Conservation (phyloP, 164 flowering plant genomes). For the Saururus chinensis region DNA sequence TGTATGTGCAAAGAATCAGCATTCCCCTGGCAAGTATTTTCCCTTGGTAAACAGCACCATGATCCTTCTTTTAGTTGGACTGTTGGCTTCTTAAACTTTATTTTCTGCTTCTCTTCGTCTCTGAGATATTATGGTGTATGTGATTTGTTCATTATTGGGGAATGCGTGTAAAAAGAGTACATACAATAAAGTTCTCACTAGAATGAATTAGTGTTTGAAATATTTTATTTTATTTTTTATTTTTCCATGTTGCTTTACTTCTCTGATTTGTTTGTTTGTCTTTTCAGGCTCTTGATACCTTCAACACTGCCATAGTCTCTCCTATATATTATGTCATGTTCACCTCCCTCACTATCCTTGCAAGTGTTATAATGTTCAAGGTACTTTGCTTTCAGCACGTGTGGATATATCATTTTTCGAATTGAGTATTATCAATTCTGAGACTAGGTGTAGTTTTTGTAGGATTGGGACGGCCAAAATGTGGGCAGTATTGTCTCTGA, state of each 20-base stretch:
- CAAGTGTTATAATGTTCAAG: constrained; percentile 94
- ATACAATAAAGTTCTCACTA: no score
- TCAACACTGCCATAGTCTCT: constrained; percentile 86
- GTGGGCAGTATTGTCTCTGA: constrained; percentile 80
- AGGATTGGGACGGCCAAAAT: constrained; percentile 92
- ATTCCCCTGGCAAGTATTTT: no score
- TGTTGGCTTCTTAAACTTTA: no score
- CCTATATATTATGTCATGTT: constrained; percentile 94
- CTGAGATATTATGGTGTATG: no score
- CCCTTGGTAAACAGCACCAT: no score
- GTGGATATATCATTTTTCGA: background rate
- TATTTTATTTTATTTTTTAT: no score
- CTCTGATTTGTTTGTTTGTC: background rate
- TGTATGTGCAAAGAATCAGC: no score
- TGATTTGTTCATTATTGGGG: no score
- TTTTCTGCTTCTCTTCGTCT: no score
- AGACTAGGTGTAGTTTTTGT: constrained; percentile 6
- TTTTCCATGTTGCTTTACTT: background rate
- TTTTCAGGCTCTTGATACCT: constrained; percentile 85
- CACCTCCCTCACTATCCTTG: constrained; percentile 79
- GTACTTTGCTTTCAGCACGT: constrained; percentile 17
- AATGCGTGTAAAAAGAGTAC: no score
- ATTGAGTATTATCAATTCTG: background rate
- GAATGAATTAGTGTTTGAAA: no score
- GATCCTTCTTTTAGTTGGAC: no score